Evolutionary conservation across 2,329 filamentous ascomycete species (phyloP).

Genomic region (Fusarium veterinarium): DNA sequence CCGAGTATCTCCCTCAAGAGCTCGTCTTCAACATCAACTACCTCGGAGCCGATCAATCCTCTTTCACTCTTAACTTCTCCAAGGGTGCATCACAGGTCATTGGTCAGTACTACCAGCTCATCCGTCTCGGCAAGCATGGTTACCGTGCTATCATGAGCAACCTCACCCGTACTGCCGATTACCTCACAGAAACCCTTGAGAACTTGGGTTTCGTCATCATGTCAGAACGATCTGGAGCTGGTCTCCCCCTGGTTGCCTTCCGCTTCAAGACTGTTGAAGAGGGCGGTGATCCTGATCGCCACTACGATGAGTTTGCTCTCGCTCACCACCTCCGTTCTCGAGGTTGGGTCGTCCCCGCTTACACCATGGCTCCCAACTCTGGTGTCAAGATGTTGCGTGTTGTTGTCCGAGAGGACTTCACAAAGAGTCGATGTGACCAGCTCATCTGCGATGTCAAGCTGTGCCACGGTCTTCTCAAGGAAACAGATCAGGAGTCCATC

Average conservation of each 20-base stretch:
- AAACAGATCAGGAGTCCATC: constrained; percentile 79
- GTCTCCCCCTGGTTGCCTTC: constrained; percentile 91
- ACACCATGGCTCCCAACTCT: constrained; percentile 95
- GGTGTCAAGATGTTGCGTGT: constrained; percentile 91
- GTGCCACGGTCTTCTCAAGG: constrained; percentile 75
- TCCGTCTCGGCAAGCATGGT: constrained; percentile 91
- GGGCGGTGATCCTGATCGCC: constrained; percentile 60
- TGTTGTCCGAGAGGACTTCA: constrained; percentile 94
- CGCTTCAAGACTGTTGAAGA: constrained; percentile 72
- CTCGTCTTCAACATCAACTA: constrained; percentile 99
- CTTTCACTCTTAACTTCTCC: constrained; percentile 97
- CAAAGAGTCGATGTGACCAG: constrained; percentile 81
- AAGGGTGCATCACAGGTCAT: constrained; percentile 96
- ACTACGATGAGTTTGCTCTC: constrained; percentile 80
- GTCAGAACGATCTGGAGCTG: constrained; percentile 80
- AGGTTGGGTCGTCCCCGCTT: constrained; percentile 94
- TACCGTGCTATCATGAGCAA: constrained; percentile 96
- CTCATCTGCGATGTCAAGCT: constrained; percentile 84
- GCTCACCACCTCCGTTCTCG: constrained; percentile 88
- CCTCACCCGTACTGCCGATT: constrained; percentile 89
- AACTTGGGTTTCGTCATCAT: constrained; percentile 87
- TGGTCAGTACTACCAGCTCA: constrained; percentile 97
- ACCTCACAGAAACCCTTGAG: constrained; percentile 79
- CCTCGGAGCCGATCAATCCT: constrained; percentile 92
- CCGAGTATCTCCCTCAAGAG: constrained; percentile 87